Evolutionary conservation across 2,329 filamentous ascomycete species (phyloP).

Genomic region (Mycosphaerella arachidis): DNA sequence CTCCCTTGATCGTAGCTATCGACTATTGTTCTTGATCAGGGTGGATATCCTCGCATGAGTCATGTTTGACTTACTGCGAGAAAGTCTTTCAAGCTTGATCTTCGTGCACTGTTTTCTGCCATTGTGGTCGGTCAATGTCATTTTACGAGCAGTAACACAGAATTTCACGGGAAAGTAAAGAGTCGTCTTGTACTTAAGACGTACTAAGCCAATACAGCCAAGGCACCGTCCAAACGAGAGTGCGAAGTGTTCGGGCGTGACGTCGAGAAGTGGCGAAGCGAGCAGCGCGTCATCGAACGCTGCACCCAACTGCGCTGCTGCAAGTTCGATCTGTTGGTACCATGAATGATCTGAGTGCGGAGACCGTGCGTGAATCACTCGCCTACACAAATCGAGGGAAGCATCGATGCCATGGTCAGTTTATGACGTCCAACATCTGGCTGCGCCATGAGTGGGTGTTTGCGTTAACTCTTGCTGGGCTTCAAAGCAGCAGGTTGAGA

Average conservation of each 20-base stretch:
- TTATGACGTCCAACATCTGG: too few relatives aligned
- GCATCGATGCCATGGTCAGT: too few relatives aligned
- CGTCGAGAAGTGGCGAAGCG: constrained; percentile 3
- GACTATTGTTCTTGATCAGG: constrained; percentile 25
- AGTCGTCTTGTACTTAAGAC: not conserved
- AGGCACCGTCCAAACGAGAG: not conserved
- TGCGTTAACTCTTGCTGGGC: too few relatives aligned
- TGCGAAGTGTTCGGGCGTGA: constrained; percentile 7
- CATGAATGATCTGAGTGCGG: not conserved
- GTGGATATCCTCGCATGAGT: not conserved
- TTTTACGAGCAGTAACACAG: not conserved
- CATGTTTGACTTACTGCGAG: constrained; percentile 22
- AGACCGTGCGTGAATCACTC: not conserved
- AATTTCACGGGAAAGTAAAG: not conserved
- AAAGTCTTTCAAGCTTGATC: constrained; percentile 29
- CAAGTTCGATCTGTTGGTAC: not conserved
- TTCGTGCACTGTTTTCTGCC: constrained; percentile 21
- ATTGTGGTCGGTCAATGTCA: not conserved
- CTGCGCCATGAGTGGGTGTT: too few relatives aligned
- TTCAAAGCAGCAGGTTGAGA: too few relatives aligned
- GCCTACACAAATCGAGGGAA: too few relatives aligned
- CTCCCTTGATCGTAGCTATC: constrained; percentile 44
- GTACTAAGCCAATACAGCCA: too few relatives aligned
- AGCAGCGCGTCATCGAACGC: constrained; percentile 1
- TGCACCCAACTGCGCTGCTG: not conserved